Percentiles rank a stretch among this genome's conserved stretches.
Evolutionary conservation across 164 flowering plant species (phyloP).

Genomic region (Pachysandra terminalis): DNA sequence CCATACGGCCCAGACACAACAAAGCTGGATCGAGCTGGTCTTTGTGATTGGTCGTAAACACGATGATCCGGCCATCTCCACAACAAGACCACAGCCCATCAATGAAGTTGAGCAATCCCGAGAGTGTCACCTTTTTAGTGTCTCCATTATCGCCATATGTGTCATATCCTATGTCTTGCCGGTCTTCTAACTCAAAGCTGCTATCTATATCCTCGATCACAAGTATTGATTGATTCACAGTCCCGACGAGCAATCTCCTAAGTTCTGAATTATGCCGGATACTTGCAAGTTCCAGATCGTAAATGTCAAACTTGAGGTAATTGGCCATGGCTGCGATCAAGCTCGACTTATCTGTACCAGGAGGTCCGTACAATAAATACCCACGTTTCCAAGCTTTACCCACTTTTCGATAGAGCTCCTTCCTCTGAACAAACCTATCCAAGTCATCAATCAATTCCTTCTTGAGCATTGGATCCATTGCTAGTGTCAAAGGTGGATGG

Average conservation of each 20-base stretch:
- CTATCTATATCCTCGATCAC: slow-evolving; percentile 66
- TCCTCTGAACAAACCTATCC: slow-evolving; percentile 40
- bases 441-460: slow-evolving; percentile 46
- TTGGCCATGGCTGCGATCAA: slow-evolving; percentile 78
- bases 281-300: slow-evolving; percentile 53
- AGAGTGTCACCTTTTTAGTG: slow-evolving; percentile 50
- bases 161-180: too few relatives aligned
- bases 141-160: too few relatives aligned
- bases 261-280: slow-evolving; percentile 51
- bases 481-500: slow-evolving; percentile 57
- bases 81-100: too few relatives aligned
- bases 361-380: slow-evolving; percentile 66
- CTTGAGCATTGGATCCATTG: slow-evolving; percentile 53
- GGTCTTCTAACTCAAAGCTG: slow-evolving; percentile 27
- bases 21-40: slow-evolving; percentile 49
- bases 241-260: slow-evolving; percentile 41
- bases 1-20: slow-evolving; percentile 31
- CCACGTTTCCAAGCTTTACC: slow-evolving; percentile 79
- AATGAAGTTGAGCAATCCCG: slow-evolving; percentile 47
- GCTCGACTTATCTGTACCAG: slow-evolving; percentile 75
- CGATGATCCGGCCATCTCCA: too few relatives aligned
- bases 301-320: slow-evolving; percentile 54
- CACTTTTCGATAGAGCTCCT: slow-evolving; percentile 47
- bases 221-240: slow-evolving; percentile 42
- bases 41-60: slow-evolving; percentile 53